A percentile compares a stretch with the other conserved stretches of the same genome.
Conservation (phyloP, 306 rosid genomes). For the Sindora glabra region DNA sequence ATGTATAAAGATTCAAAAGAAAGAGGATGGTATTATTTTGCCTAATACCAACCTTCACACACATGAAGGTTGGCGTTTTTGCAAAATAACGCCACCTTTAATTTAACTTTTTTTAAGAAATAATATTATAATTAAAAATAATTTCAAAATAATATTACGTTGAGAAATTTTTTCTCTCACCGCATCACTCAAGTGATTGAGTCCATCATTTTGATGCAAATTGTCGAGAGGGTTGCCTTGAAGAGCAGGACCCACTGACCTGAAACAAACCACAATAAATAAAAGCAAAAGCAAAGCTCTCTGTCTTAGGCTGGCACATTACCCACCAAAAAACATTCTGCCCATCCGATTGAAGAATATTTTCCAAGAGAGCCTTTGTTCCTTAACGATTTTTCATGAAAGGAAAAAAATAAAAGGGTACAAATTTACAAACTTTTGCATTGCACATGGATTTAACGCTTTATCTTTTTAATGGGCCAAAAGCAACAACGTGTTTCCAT, state of each 20-base stretch:
- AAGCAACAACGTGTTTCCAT: slow-evolving; percentile 28
- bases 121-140: too few relatives aligned
- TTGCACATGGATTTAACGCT: slow-evolving; percentile 51
- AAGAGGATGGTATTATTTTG: too few relatives aligned
- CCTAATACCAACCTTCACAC: too few relatives aligned
- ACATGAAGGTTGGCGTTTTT: too few relatives aligned
- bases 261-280: slow-evolving; percentile 24
- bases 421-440: slow-evolving; percentile 39
- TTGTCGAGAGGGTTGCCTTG: slow-evolving; percentile 9
- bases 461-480: slow-evolving; percentile 38
- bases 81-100: too few relatives aligned
- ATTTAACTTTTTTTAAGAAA: too few relatives aligned
- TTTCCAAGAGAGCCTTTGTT: slow-evolving; percentile 31
- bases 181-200: too few relatives aligned
- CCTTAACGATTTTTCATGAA: slow-evolving; percentile 25
- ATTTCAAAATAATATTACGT: too few relatives aligned
- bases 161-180: too few relatives aligned
- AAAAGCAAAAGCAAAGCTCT: slow-evolving; percentile 30
- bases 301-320: slow-evolving; percentile 35
- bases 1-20: too few relatives aligned
- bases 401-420: slow-evolving; percentile 17
- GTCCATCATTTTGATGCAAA: too few relatives aligned
- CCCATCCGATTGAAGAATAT: slow-evolving; percentile 52
- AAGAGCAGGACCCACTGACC: slow-evolving; percentile 23
- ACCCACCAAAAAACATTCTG: slow-evolving; percentile 38